Base-by-base conservation (phyloP, 352 stramenopile species). In the Globisporangium canariense region DNA sequence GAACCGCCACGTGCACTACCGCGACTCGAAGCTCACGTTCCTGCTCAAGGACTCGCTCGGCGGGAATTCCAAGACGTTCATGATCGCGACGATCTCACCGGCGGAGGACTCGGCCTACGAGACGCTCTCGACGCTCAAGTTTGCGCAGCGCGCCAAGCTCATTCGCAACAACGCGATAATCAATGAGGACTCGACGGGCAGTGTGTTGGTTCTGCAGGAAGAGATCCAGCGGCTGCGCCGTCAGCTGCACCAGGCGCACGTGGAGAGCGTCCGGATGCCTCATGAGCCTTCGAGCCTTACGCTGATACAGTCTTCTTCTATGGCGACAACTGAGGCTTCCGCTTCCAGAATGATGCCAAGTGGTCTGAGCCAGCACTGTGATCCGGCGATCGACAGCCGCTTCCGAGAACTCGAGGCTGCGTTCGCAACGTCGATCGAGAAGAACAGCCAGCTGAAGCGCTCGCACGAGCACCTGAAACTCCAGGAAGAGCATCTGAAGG, bases 1-100 rank as follows among this genome's bases (percentile, higher is more conserved):
- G 49, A 86, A 89, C 38, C 83, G 83, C 14, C 86, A 94, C 53
- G 86, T 91, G 14, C 84, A 93, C 60, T 95, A 95, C 62, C 87
- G 87, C 9, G 85, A 95, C 61, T 94, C 83, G 3, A 95, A 94
- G 70, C 62, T 95, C 50, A 95, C 87, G 1, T 95, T 93, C 60
- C 65, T 95, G 14, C 61, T 95, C 16, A 93, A 93, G 57, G 87
- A 95, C 59, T 94, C 86, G 1, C 67, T 95, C 10, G 87, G 87
- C 40, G 87, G 87, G 9, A 95, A 95, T 62, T 92, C 87, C 0
- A 95, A 93, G 68, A 95, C 87, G 11, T 93, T 91, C 47, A 93
- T 95, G 86, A 78, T 95, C 32, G 86, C 86, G 11, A 91, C 87
- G 2, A 78, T 95, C 18, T 90, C 83, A 0, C 90, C 90, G 0